Base-by-base conservation (phyloP, 1,284 basidiomycete genomes). In the Calocybe gambosa region DNA sequence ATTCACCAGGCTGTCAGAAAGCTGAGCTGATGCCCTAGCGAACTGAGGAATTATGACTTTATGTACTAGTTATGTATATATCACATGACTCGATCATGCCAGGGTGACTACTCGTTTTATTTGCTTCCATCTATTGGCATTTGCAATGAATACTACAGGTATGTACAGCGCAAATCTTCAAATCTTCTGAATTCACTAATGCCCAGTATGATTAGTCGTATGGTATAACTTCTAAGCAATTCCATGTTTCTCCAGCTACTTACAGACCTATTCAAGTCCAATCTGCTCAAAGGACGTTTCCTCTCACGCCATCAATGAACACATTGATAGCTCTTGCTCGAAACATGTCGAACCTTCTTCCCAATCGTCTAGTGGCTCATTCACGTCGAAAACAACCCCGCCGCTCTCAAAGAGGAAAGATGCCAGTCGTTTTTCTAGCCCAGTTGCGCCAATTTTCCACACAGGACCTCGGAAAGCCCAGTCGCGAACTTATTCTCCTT, bases 241-340 rank as follows among this genome's bases (percentile, higher is more conserved):
- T 8, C 15, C 8, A 5, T 16, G 8, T 15, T n/a, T 15, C 31
- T 15, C 15, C 13, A 34, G n/a, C 15, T 34, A 34, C 31, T 16
- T 7, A 16, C 31, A 15, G n/a, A 34, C 31, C 13, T 34, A 16
- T 12, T 37, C 13, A 45, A 57, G 58, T 36, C 58, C 58, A 21
- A 58, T 60, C 42, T 60, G 58, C 42, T 55, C 53, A 6, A 52
- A 47, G 40, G 44, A 50, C 2, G 55, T 60, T 18, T 28, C 36
- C 42, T 45, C 46, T n/a, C 42, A 45, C 21, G 21, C 38, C 34
- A 60, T 60, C 36, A 60, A 60, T 33, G 53, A 58, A 45, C 58
- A 60, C 20, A 52, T 60, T 21, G 58, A 60, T 49, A 58, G 55
- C 40, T 50, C 44, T 20, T 60, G 58, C 25, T 33, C 43, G 25